Evolutionary conservation across 1,284 basidiomycete species (phyloP).

Genomic region (Cystobasidium slooffiae): DNA sequence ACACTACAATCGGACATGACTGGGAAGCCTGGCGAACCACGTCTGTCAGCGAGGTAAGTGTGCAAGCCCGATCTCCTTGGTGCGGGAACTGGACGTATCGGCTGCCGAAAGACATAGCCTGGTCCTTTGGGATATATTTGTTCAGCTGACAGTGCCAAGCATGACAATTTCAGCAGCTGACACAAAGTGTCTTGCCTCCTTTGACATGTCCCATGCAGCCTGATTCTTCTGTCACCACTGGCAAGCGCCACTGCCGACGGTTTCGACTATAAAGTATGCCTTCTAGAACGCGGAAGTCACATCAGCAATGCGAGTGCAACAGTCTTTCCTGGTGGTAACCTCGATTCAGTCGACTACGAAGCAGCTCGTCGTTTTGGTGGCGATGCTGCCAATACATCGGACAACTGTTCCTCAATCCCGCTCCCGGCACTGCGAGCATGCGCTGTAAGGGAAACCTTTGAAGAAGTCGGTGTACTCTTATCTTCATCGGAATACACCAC

Average conservation of each 20-base stretch:
- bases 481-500: slow-evolving; percentile 16
- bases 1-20: slow-evolving; percentile 4
- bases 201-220: background rate
- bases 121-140: too few relatives aligned
- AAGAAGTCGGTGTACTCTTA: slow-evolving; percentile 52
- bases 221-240: slow-evolving; percentile 18
- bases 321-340: slow-evolving; percentile 41
- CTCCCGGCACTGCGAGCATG: slow-evolving; percentile 46
- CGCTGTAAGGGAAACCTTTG: slow-evolving; percentile 52
- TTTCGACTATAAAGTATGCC: slow-evolving; percentile 42
- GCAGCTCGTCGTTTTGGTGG: background rate
- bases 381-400: background rate
- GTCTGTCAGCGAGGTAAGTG: slow-evolving; percentile 14
- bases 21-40: background rate
- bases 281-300: slow-evolving; percentile 16
- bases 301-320: slow-evolving; percentile 26
- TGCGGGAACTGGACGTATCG: too few relatives aligned
- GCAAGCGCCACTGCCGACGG: slow-evolving; percentile 19
- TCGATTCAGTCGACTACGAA: slow-evolving; percentile 22
- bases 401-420: slow-evolving; percentile 1
- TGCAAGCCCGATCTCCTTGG: too few relatives aligned
- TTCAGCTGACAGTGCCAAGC: too few relatives aligned
- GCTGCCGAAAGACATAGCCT: too few relatives aligned
- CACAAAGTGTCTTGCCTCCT: too few relatives aligned
- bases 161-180: too few relatives aligned